phyloP scores from a whole-genome alignment of 169 alveolate genomes.

The Cryptosporidium tyzzeri region DNA sequence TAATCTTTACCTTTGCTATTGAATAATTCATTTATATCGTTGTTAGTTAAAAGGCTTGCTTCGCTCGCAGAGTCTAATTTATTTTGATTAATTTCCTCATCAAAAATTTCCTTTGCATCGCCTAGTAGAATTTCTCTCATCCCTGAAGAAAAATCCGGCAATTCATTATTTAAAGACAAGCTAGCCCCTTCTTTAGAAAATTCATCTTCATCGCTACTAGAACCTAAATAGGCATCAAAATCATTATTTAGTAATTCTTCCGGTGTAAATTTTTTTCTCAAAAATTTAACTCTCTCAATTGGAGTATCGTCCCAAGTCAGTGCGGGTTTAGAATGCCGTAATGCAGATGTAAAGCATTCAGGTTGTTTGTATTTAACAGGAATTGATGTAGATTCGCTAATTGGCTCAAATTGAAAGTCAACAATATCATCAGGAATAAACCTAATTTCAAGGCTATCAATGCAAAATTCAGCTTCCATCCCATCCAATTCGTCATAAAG shows the following conservation, averaged over 20 bases:
- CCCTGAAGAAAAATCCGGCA: background rate
- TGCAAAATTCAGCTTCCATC: conserved; percentile 93
- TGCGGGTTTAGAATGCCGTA: conserved; percentile 93
- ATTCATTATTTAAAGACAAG: background rate
- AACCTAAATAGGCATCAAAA: conserved; percentile 81
- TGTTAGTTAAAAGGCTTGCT: background rate
- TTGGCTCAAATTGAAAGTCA: conserved; percentile 90
- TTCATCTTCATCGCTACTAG: conserved; percentile 79
- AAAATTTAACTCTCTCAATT: conserved; percentile 88
- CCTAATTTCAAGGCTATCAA: conserved; percentile 93
- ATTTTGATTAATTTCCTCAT: conserved; percentile 24
- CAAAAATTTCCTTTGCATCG: conserved; percentile 47
- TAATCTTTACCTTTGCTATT: conserved; percentile 3
- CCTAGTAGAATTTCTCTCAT: conserved; percentile 58
- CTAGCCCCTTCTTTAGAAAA: background rate
- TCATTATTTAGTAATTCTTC: conserved; percentile 83
- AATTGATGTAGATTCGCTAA: conserved; percentile 89
- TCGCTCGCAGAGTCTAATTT: background rate
- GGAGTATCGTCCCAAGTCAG: conserved; percentile 97
- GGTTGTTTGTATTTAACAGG: conserved; percentile 92
- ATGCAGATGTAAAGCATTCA: conserved; percentile 87
- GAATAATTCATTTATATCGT: conserved; percentile 29
- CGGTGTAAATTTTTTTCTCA: conserved; percentile 82
- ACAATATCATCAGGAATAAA: conserved; percentile 91
- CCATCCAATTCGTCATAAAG: conserved; percentile 95